Evolutionary conservation across 1,139 yeast genomes (phyloP).

Genomic region (Blastobotrys arbuscula): DNA sequence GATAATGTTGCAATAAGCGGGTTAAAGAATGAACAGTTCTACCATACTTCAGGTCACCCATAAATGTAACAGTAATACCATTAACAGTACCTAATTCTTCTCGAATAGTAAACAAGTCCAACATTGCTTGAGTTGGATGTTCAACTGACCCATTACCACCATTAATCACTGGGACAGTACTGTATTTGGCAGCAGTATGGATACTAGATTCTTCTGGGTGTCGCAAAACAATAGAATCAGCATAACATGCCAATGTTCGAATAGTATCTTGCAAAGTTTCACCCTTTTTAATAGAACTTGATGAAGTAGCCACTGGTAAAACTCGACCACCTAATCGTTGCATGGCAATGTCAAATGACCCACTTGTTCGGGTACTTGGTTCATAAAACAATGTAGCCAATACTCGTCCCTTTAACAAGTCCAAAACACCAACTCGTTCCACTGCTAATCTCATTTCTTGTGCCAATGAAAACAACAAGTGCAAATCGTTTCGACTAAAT

Average conservation of each 20-base stretch:
- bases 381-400: constrained; percentile 95
- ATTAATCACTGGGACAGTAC: constrained; percentile 94
- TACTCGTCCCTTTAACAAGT: constrained; percentile 82
- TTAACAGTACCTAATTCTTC: constrained; percentile 98
- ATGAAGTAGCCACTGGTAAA: constrained; percentile 73
- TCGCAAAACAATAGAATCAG: constrained; percentile 95
- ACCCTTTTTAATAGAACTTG: constrained; percentile 95
- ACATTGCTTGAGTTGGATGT: constrained; percentile 98
- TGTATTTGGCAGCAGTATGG: constrained; percentile 89
- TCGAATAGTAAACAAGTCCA: constrained; percentile 95
- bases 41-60: constrained; percentile 98
- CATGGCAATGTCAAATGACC: constrained; percentile 99
- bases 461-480: constrained; percentile 89
- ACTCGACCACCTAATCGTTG: constrained; percentile 99
- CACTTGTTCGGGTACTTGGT: constrained; percentile 95
- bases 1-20: constrained; percentile 84
- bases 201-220: constrained; percentile 93
- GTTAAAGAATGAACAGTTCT: constrained; percentile 98
- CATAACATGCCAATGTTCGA: constrained; percentile 88
- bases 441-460: constrained; percentile 97
- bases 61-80: constrained; percentile 94
- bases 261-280: constrained; percentile 97
- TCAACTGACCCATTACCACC: constrained; percentile 98
- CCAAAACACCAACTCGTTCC: constrained; percentile 93
- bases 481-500: constrained; percentile 81